Evolutionary conservation across 768 basidiomycete species (phyloP), one percentile per base, ranked within the genome.

Genomic region (Gelatoporia subvermispora): DNA sequence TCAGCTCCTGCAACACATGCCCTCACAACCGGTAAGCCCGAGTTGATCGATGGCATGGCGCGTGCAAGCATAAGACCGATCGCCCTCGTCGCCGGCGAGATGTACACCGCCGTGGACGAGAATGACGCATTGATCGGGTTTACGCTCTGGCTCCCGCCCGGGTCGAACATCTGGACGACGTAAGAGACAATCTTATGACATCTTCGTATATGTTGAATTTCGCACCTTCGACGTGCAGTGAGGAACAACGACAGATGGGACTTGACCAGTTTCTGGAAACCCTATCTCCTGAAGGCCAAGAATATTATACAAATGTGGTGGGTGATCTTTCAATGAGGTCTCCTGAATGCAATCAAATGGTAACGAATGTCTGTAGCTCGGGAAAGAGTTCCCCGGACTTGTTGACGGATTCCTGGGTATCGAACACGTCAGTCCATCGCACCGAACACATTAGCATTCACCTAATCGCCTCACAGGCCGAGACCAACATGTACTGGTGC

Each of bases 241-340:
- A 45, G 0, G 57, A 52, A 45, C 51, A 55, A 47, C 48, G 49
- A n/a, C 43, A 50, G 24, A 38, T 51, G 16, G 57, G 57, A 5
- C 31, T 58, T 5, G 21, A 50, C 36, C 51, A 55, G 15, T 53
- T 52, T 46, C 46, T 59, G 42, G 44, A 13, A 8, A 20, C 35
- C 39, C 48, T 59, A n/a, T 48, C 58, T 16, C 52, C 53, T 11
- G 58, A 47, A 22, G 58, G 50, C 3, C 46, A 54, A 46, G 49
- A 44, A n/a, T 59, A 55, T 39, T 55, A 50, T 46, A 24, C 40
- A 15, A 43, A 48, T 13, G 37, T 36, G 8, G 56, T 57, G 18
- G 15, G 43, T 45, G 8, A 31, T 44, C 7, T 13, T 5, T 31
- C 28, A 5, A 7, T 31, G 28, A 31, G 5, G 13, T 13, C 5